These are phyloP conservation scores for Haplosporangium gracile DNA, from an alignment of 192 early-diverging fungal species.

Conservation along the genomic window DNA sequence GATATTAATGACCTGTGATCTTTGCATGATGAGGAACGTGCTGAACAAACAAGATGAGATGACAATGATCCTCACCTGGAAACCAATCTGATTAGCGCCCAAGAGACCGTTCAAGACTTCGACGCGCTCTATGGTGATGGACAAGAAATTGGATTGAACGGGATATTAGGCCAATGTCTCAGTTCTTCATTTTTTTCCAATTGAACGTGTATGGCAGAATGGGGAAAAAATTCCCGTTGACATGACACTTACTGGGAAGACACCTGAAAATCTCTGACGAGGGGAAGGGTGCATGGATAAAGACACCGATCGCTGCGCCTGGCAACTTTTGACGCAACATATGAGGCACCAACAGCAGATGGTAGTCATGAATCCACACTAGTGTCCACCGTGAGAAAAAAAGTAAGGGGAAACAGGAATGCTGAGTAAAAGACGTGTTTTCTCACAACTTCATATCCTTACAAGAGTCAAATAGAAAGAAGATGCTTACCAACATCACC, in stretches of 20 bases:
- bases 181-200: not conserved
- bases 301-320: slow-evolving; percentile 90
- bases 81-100: slow-evolving; percentile 93
- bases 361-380: slow-evolving; percentile 99
- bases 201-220: not conserved
- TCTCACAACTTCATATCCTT: not conserved
- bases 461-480: not conserved
- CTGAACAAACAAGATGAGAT: not conserved
- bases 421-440: not conserved
- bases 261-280: slow-evolving; percentile 97
- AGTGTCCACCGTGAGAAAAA: slow-evolving; percentile 15
- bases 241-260: slow-evolving; percentile 71
- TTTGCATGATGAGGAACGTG: not conserved
- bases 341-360: slow-evolving; percentile 91
- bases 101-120: slow-evolving; percentile 90
- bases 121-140: slow-evolving; percentile 69
- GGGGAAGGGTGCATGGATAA: slow-evolving; percentile 97
- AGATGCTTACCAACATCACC: slow-evolving; percentile 79
- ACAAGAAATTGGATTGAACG: not conserved
- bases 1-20: not conserved
- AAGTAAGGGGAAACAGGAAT: not conserved
- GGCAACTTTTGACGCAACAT: slow-evolving; percentile 88
- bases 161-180: not conserved
- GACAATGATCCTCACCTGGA: slow-evolving; percentile 72
- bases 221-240: not conserved